Evolutionary conservation across 352 stramenopile species (phyloP).

Genomic region (Albugo candida): DNA sequence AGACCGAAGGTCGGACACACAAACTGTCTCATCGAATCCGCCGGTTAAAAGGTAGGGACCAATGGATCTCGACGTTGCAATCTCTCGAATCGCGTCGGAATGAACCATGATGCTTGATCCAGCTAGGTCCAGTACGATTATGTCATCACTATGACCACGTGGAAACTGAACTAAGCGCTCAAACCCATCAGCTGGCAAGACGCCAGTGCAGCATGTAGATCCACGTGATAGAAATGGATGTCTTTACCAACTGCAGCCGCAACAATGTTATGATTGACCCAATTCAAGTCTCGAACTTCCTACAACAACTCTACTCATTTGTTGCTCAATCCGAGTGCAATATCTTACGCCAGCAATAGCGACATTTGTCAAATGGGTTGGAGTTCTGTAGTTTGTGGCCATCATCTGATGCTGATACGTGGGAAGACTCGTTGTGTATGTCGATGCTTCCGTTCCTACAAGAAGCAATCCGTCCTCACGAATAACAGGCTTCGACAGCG

Average conservation of each 20-base stretch:
- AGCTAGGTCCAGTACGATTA: conserved; percentile 6
- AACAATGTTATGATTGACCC: conserved; percentile 24
- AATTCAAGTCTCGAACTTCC: conserved; percentile 57
- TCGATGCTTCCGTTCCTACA: conserved; percentile 31
- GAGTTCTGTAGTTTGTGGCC: conserved; percentile 23
- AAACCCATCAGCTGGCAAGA: not conserved
- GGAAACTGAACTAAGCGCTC: not conserved
- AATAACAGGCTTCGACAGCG: conserved; percentile 51
- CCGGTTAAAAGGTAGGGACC: conserved; percentile 9
- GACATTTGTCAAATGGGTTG: not conserved
- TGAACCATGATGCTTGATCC: conserved; percentile 34
- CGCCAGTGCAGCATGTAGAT: not conserved
- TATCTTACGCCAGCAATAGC: too few species aligned
- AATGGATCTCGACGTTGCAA: conserved; percentile 20
- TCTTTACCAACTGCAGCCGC: conserved; percentile 46
- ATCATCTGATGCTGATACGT: conserved; percentile 36
- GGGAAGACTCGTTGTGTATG: not conserved
- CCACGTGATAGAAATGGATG: conserved; percentile 36
- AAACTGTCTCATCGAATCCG: conserved; percentile 65
- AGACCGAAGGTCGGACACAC: conserved; percentile 37
- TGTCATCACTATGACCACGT: not conserved
- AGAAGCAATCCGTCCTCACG: conserved; percentile 52
- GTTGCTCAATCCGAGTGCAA: not conserved
- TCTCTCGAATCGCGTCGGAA: conserved; percentile 47
- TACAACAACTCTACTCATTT: conserved; percentile 6